Conservation (phyloP, 2,329 filamentous ascomycete genomes). For the Pezicula radicicola region DNA sequence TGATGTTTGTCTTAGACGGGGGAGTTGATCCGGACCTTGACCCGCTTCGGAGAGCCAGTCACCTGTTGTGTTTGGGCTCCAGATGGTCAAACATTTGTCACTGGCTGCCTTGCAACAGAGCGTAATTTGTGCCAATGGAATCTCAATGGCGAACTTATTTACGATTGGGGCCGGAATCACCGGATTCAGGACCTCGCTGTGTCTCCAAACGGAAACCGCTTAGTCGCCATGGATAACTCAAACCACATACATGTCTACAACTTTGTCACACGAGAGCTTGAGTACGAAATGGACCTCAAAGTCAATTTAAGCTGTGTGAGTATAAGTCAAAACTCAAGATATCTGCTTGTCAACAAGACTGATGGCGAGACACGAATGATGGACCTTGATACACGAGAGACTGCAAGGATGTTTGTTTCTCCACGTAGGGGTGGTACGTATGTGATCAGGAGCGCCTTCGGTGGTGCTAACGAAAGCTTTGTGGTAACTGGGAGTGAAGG, state of each 20-base stretch:
- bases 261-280: slow-evolving; percentile 67
- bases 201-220: slow-evolving; percentile 72
- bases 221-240: slow-evolving; percentile 74
- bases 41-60: slow-evolving; percentile 77
- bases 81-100: slow-evolving; percentile 74
- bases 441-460: slow-evolving; percentile 80
- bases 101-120: slow-evolving; percentile 69
- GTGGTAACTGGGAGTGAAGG: slow-evolving; percentile 90
- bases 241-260: slow-evolving; percentile 79
- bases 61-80: slow-evolving; percentile 88
- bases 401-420: slow-evolving; percentile 66
- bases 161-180: slow-evolving; percentile 67
- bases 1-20: slow-evolving; percentile 51
- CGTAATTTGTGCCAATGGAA: slow-evolving; percentile 71
- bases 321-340: slow-evolving; percentile 77
- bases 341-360: slow-evolving; percentile 78
- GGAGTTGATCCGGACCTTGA: slow-evolving; percentile 57
- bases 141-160: slow-evolving; percentile 56
- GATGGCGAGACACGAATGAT: slow-evolving; percentile 76
- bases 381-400: slow-evolving; percentile 68
- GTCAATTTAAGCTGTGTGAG: slow-evolving; percentile 73
- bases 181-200: slow-evolving; percentile 84
- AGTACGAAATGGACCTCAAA: slow-evolving; percentile 70
- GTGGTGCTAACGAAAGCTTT: slow-evolving; percentile 88
- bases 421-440: slow-evolving; percentile 74